Base-by-base conservation (phyloP, 2,329 filamentous ascomycete genomes). In the Pseudogymnoascus sp. region DNA sequence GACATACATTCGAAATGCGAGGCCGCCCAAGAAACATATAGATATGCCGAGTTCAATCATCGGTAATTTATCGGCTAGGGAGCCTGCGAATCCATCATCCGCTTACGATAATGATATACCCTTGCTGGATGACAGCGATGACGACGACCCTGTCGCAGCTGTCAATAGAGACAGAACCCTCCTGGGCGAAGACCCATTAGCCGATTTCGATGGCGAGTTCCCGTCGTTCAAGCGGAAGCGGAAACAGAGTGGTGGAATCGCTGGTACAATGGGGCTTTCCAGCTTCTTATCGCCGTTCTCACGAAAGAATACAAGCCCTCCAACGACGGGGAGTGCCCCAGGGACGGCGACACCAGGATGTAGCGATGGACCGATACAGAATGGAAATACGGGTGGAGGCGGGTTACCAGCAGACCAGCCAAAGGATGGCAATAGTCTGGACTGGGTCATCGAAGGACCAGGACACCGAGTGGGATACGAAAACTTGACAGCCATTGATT, bases 401-500 rank as follows among this genome's bases (percentile, higher is more conserved):
- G 65, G 23, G 31, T 64, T 56, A 36, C 64, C 69, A 60, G 21
- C 23, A 18, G 64, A 62, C 25, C 64, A 59, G 25, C 28, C 64
- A 18, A 84, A 85, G 67, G 80, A 84, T 69, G 79, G 76, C 61
- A 71, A 74, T 31, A 75, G 81, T 3, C 74, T 82, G 53, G 93
- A 97, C 75, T 97, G 93, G 93, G 90, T 96, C 73, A 83, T 89
- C 59, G 93, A 97, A 75, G 92, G 91, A 0, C 92, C 91, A 0
- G 93, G 93, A 1, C 85, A 91, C 62, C 86, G 95, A 72, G 93
- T 97, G 38, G 93, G 90, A 62, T 99, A 99, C 78, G 93, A 97
- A 72, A 90, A 99, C 77, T 81, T 97, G 74, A 97, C 93, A 14
- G 93, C 95, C 64, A 99, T 99, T 74, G 95, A 99, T 78, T 99